Evolutionary conservation across 805 yeast genomes (phyloP).

Genomic region (Scheffersomyces lignosus): DNA sequence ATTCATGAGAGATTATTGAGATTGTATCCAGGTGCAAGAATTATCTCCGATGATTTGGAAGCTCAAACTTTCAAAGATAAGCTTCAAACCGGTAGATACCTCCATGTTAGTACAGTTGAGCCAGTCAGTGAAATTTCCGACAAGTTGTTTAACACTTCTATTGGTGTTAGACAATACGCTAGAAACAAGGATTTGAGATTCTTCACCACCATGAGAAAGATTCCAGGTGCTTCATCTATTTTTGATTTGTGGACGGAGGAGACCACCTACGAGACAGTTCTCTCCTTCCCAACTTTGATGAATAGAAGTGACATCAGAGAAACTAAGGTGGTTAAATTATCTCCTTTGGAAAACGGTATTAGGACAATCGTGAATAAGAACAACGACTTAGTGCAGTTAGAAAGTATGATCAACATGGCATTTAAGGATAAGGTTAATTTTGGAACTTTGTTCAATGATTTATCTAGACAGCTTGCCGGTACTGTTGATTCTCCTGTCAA

Average conservation of each 20-base stretch:
- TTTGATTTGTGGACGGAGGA: constrained; percentile 89
- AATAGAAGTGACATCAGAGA: constrained; percentile 71
- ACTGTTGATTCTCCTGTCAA: constrained; percentile 91
- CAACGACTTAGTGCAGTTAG: constrained; percentile 69
- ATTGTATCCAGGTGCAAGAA: constrained; percentile 79
- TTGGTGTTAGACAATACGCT: constrained; percentile 71
- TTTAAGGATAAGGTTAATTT: constrained; percentile 51
- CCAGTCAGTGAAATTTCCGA: constrained; percentile 60
- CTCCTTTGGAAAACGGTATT: constrained; percentile 85
- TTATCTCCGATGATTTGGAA: constrained; percentile 59
- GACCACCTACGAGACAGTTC: constrained; percentile 68
- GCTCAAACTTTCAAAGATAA: constrained; percentile 50
- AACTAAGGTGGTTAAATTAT: constrained; percentile 51
- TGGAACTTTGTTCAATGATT: constrained; percentile 54
- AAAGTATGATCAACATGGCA: constrained; percentile 55
- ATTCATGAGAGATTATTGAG: constrained; percentile 74
- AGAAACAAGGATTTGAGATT: constrained; percentile 70
- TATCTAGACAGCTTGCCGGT: constrained; percentile 73
- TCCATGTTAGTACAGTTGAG: constrained; percentile 70
- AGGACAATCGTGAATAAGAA: constrained; percentile 65
- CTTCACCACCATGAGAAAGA: constrained; percentile 66
- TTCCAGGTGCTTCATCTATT: constrained; percentile 72
- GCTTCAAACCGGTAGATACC: constrained; percentile 67
- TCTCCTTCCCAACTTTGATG: constrained; percentile 86
- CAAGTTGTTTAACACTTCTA: constrained; percentile 45